These are phyloP conservation scores for Parachaetomium inaequale DNA, from an alignment of 495 filamentous ascomycete species.

Conservation along the genomic window DNA sequence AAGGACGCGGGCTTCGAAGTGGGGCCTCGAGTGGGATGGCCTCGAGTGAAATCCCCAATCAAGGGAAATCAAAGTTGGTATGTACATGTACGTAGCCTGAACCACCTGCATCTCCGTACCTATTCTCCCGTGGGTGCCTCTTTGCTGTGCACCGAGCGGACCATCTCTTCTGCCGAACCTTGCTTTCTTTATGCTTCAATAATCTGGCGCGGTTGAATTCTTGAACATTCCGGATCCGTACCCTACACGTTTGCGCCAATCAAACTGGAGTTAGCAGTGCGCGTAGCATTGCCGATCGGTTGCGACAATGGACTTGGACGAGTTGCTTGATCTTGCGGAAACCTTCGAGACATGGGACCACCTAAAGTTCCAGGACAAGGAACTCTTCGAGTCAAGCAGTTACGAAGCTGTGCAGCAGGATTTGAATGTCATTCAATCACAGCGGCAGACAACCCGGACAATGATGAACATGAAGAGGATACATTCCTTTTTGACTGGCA, in stretches of 20 bases:
- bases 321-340: neutral
- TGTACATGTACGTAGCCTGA: too few species aligned
- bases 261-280: neutral
- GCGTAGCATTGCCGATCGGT: neutral
- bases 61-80: too few species aligned
- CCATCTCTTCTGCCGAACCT: neutral
- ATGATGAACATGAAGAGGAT: neutral
- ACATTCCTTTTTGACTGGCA: neutral
- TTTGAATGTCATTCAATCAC: neutral
- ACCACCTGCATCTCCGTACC: too few species aligned
- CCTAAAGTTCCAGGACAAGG: neutral
- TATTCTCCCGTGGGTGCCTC: too few species aligned
- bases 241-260: too few species aligned
- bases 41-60: too few species aligned
- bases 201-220: neutral
- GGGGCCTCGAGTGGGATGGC: too few species aligned
- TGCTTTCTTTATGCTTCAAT: neutral
- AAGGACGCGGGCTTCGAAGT: too few species aligned
- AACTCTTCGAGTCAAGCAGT: neutral
- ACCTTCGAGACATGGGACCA: neutral
- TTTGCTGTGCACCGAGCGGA: too few species aligned
- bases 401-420: neutral
- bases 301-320: neutral
- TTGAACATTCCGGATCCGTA: too few species aligned
- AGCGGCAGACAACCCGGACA: neutral